phyloP scores from a whole-genome alignment of 2,329 filamentous ascomycete genomes.

The Ophiocordyceps australis region DNA sequence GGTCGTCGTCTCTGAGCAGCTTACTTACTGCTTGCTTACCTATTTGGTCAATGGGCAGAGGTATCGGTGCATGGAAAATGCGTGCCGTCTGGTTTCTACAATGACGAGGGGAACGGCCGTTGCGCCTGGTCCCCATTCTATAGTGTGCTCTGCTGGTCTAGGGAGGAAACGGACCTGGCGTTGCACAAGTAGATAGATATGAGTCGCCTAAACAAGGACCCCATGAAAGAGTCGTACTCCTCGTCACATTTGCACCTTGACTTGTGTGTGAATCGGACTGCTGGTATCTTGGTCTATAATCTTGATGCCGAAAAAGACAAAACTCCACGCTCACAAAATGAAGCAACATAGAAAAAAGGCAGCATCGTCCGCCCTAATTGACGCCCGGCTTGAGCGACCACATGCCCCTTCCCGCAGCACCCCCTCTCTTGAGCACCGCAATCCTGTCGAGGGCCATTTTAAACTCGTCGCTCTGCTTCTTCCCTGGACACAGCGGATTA shows the following conservation, averaged over 20 bases:
- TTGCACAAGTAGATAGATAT: conserved; percentile 21
- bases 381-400: conserved; percentile 30
- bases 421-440: conserved; percentile 47
- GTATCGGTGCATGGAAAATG: too few relatives aligned
- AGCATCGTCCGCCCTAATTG: too few relatives aligned
- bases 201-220: conserved; percentile 24
- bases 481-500: conserved; percentile 49
- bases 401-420: conserved; percentile 31
- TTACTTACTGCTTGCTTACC: conserved; percentile 9
- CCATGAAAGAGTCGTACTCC: conserved; percentile 19
- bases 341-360: too few relatives aligned
- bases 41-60: conserved; percentile 16
- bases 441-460: conserved; percentile 63
- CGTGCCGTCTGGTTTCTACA: conserved; percentile 39
- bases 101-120: conserved; percentile 55
- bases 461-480: conserved; percentile 60
- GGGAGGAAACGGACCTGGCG: conserved; percentile 5
- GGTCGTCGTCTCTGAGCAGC: conserved; percentile 98
- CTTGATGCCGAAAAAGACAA: too few relatives aligned
- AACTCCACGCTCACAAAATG: too few relatives aligned
- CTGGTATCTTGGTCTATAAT: too few relatives aligned
- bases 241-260: conserved; percentile 6
- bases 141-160: conserved; percentile 23
- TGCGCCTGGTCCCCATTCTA: conserved; percentile 45
- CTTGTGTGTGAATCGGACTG: too few relatives aligned